phyloP scores from a whole-genome alignment of 2,329 filamentous ascomycete genomes.

The Fusarium nygamai region DNA sequence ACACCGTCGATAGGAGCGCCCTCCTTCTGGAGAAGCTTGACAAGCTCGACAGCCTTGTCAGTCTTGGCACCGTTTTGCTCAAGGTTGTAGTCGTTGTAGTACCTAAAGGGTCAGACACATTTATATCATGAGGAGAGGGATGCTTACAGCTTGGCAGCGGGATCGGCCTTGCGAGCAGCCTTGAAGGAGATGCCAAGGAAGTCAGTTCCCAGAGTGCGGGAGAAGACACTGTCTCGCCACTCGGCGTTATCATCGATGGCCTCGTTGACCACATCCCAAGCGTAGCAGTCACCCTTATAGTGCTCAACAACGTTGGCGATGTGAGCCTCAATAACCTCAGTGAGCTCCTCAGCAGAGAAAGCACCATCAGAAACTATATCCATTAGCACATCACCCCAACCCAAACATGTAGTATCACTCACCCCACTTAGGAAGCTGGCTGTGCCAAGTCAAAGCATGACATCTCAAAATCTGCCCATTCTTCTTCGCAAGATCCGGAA shows the following conservation, averaged over 20 bases:
- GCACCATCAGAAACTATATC: slow-evolving; percentile 37
- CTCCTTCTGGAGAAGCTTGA: slow-evolving; percentile 56
- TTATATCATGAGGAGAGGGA: too few relatives aligned
- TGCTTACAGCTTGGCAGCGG: slow-evolving; percentile 61
- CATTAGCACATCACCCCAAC: background rate
- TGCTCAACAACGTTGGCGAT: slow-evolving; percentile 67
- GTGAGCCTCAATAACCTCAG: slow-evolving; percentile 62
- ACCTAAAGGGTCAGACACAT: slow-evolving; percentile 26
- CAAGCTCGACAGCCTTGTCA: slow-evolving; percentile 55
- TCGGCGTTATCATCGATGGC: slow-evolving; percentile 66
- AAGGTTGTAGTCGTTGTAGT: slow-evolving; percentile 69
- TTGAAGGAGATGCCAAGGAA: slow-evolving; percentile 69
- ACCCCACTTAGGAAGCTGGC: slow-evolving; percentile 46
- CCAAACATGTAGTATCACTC: background rate
- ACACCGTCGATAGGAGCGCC: slow-evolving; percentile 70
- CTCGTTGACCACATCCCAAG: slow-evolving; percentile 75
- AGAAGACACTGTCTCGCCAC: slow-evolving; percentile 64
- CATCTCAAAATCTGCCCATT: slow-evolving; percentile 67
- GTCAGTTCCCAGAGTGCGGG: slow-evolving; percentile 62
- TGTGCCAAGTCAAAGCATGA: slow-evolving; percentile 67
- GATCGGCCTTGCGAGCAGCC: slow-evolving; percentile 63
- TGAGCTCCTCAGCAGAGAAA: slow-evolving; percentile 69
- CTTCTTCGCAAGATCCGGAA: slow-evolving; percentile 57
- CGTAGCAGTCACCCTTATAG: slow-evolving; percentile 68
- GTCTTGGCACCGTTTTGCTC: slow-evolving; percentile 62